Conservation (phyloP, 352 stramenopile species). For the Phytophthora macrochlamydospora region DNA sequence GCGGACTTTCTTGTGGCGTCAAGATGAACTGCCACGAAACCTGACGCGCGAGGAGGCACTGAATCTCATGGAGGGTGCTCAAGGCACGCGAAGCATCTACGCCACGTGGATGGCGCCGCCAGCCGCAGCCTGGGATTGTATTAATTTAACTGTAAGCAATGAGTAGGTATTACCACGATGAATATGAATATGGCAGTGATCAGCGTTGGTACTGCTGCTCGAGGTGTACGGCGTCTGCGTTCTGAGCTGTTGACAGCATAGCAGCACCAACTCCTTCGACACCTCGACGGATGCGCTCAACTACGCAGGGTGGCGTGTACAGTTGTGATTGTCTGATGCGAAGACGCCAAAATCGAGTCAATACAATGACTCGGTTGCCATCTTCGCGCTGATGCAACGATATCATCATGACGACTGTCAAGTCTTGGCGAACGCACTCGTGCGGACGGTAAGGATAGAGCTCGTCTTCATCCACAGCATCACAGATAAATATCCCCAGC, state of each 20-base stretch:
- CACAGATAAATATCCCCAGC: slow-evolving; percentile 25
- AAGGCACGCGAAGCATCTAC: slow-evolving; percentile 32
- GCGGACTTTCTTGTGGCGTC: slow-evolving; percentile 48
- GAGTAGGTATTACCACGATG: neutral
- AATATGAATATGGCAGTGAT: neutral
- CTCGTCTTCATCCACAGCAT: slow-evolving; percentile 47
- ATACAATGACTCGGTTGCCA: slow-evolving; percentile 15
- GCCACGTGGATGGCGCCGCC: slow-evolving; percentile 41
- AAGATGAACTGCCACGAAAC: slow-evolving; percentile 31
- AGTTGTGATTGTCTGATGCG: slow-evolving; percentile 17
- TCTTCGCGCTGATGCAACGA: slow-evolving; percentile 1
- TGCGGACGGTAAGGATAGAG: slow-evolving; percentile 41
- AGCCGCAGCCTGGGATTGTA: slow-evolving; percentile 7
- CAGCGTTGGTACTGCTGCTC: neutral
- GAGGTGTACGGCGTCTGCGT: neutral
- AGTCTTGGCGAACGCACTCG: slow-evolving; percentile 40
- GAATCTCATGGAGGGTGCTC: slow-evolving; percentile 34
- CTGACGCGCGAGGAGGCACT: slow-evolving; percentile 34
- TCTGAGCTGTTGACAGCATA: slow-evolving; percentile 19
- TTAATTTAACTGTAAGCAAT: slow-evolving; percentile 23
- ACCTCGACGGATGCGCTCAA: slow-evolving; percentile 16
- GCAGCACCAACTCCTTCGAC: slow-evolving; percentile 23
- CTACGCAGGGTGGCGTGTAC: slow-evolving; percentile 13
- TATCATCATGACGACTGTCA: slow-evolving; percentile 26
- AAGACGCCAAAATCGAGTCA: slow-evolving; percentile 32